A percentile compares a stretch with the other conserved stretches of the same genome.
Conservation (phyloP, 2,329 filamentous ascomycete species). For the Claviceps sp. region DNA sequence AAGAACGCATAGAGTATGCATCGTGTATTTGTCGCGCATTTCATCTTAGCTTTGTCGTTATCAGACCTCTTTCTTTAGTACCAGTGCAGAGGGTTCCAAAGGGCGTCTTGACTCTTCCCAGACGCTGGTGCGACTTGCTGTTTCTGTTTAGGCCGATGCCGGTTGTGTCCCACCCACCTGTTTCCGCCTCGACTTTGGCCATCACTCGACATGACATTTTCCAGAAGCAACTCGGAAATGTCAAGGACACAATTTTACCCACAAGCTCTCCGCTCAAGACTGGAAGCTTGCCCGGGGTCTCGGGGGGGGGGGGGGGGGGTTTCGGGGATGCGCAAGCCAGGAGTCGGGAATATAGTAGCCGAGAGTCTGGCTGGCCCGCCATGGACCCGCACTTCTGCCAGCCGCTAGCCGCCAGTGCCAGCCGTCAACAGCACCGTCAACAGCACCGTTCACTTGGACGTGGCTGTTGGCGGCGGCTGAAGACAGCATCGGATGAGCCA, state of each 20-base stretch:
- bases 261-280: not conserved
- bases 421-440: not conserved
- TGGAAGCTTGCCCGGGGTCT: not conserved
- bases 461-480: constrained; percentile 2
- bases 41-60: no score
- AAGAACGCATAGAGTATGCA: no score
- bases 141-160: no score
- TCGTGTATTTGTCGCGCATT: no score
- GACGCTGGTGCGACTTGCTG: no score
- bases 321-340: not conserved
- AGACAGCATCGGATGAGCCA: constrained; percentile 1
- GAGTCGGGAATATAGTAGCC: not conserved
- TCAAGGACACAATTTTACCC: not conserved
- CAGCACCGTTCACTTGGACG: not conserved
- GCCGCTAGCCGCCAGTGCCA: not conserved
- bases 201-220: not conserved
- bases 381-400: not conserved
- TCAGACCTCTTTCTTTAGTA: no score
- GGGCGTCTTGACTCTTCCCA: no score
- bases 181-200: no score
- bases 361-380: not conserved
- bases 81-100: no score
- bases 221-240: not conserved
- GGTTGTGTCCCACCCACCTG: no score
- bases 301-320: not conserved